These are phyloP conservation scores for Agaricales sp. DNA, from an alignment of 1,284 basidiomycete species.

Conservation along the genomic window DNA sequence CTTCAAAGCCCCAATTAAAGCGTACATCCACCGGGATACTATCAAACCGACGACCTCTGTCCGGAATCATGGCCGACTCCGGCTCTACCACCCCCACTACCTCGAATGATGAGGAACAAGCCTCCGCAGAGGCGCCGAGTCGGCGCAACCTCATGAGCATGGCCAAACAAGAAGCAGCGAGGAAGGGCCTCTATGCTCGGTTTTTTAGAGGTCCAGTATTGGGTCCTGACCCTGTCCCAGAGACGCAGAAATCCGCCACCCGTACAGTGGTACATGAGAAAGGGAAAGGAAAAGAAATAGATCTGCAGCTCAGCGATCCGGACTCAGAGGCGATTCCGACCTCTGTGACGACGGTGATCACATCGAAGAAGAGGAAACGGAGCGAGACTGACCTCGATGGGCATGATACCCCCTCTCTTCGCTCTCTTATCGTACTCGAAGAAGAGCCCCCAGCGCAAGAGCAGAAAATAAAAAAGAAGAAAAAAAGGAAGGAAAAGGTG, in stretches of 20 bases:
- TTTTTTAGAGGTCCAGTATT: slow-evolving; percentile 73
- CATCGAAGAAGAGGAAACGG: background rate
- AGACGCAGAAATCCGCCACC: background rate
- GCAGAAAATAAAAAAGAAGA: slow-evolving; percentile 10
- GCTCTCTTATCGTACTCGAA: too few relatives aligned
- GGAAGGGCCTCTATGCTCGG: slow-evolving; percentile 61
- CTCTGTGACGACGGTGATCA: too few relatives aligned
- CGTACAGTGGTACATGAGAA: background rate
- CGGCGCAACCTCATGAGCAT: slow-evolving; percentile 40
- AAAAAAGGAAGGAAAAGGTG: slow-evolving; percentile 6
- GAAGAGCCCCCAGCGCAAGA: background rate
- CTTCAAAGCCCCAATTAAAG: slow-evolving; percentile 22
- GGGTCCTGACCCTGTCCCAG: slow-evolving; percentile 26
- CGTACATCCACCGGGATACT: slow-evolving; percentile 71
- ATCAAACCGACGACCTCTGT: slow-evolving; percentile 54
- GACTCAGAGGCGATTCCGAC: too few relatives aligned
- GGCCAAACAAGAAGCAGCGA: slow-evolving; percentile 73
- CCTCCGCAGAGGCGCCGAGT: slow-evolving; percentile 19
- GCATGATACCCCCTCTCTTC: background rate
- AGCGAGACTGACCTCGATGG: too few relatives aligned
- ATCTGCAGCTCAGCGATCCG: too few relatives aligned
- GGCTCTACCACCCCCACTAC: slow-evolving; percentile 33
- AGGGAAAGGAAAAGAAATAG: background rate
- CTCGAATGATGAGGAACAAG: slow-evolving; percentile 23
- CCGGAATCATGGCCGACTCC: slow-evolving; percentile 33